Percentiles rank a stretch among this genome's conserved stretches.
phyloP scores from a whole-genome alignment of 106 monocot genomes.

The Allium sativum region DNA sequence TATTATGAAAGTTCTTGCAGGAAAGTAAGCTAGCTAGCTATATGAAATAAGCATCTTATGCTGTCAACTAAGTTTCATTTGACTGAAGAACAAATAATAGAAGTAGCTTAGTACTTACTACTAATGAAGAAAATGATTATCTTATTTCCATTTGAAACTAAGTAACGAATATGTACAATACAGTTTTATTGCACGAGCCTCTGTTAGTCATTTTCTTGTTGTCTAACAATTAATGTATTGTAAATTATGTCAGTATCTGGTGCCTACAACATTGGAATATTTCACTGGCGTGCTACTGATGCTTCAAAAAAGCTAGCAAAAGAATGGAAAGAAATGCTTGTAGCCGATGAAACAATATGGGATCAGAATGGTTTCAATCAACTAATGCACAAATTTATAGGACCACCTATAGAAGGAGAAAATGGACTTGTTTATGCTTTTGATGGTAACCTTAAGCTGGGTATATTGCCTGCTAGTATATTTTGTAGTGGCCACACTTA shows the following conservation, averaged over 20 bases:
- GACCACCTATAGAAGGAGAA: constrained; percentile 57
- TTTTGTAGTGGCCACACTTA: constrained; percentile 99
- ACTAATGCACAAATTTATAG: constrained; percentile 48
- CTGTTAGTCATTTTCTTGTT: too few species aligned
- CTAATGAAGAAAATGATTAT: too few species aligned
- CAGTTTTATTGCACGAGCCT: too few species aligned
- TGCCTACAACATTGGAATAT: constrained; percentile 88
- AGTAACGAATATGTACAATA: too few species aligned
- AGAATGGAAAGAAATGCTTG: constrained; percentile 81
- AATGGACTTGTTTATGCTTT: constrained; percentile 69
- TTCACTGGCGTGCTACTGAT: constrained; percentile 84
- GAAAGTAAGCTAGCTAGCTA: too few species aligned
- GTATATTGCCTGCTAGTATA: constrained; percentile 84
- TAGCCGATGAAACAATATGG: constrained; percentile 74
- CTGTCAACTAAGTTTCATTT: too few species aligned
- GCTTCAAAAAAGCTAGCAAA: constrained; percentile 61
- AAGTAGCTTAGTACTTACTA: too few species aligned
- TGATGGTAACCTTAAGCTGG: constrained; percentile 82
- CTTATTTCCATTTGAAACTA: too few species aligned
- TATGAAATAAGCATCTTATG: too few species aligned
- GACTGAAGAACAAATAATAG: too few species aligned
- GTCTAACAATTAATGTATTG: too few species aligned
- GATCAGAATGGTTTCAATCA: constrained; percentile 93
- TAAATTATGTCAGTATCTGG: constrained; percentile 36
- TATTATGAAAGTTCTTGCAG: too few species aligned